A percentile compares a stretch with the other conserved stretches of the same genome.
These are phyloP conservation scores for Monosporascus sp. DNA, from an alignment of 2,329 filamentous ascomycete species.

Conservation along the genomic window DNA sequence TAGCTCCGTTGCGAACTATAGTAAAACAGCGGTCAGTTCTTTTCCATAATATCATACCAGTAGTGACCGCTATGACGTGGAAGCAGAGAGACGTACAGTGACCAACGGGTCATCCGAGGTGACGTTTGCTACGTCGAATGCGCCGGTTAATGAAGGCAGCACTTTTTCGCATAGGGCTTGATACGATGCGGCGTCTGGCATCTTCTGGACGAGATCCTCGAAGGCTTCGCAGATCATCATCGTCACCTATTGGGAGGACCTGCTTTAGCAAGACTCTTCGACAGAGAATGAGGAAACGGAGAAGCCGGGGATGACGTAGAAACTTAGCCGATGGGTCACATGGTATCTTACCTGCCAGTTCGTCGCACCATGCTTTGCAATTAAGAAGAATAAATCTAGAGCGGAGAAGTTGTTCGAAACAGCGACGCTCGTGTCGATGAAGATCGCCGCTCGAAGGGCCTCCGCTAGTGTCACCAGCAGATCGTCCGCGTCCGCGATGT, in stretches of 20 bases:
- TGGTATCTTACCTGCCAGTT: constrained; percentile 64
- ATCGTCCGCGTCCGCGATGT: constrained; percentile 85
- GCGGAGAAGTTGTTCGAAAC: constrained; percentile 68
- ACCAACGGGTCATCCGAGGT: constrained; percentile 81
- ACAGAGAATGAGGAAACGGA: too few relatives aligned
- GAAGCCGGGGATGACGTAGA: not conserved
- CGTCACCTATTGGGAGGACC: constrained; percentile 45
- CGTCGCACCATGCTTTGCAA: constrained; percentile 80
- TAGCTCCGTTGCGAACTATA: constrained; percentile 73
- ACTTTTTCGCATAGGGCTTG: constrained; percentile 77
- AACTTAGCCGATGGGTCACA: not conserved
- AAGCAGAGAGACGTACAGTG: constrained; percentile 45
- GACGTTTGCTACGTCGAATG: constrained; percentile 81
- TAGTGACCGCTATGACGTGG: not conserved
- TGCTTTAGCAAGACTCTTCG: constrained; percentile 4
- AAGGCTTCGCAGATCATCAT: constrained; percentile 86
- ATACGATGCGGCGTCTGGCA: constrained; percentile 66
- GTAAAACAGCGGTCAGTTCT: constrained; percentile 15
- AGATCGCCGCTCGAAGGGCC: constrained; percentile 75
- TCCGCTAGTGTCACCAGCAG: constrained; percentile 86
- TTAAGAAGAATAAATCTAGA: constrained; percentile 77
- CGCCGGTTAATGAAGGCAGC: constrained; percentile 78
- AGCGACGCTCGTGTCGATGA: constrained; percentile 70
- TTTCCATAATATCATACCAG: not conserved
- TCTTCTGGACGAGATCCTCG: constrained; percentile 72